A percentile compares a stretch with the other conserved stretches of the same genome.
phyloP scores from a whole-genome alignment of 352 stramenopile genomes.

The Phytophthora idaei region DNA sequence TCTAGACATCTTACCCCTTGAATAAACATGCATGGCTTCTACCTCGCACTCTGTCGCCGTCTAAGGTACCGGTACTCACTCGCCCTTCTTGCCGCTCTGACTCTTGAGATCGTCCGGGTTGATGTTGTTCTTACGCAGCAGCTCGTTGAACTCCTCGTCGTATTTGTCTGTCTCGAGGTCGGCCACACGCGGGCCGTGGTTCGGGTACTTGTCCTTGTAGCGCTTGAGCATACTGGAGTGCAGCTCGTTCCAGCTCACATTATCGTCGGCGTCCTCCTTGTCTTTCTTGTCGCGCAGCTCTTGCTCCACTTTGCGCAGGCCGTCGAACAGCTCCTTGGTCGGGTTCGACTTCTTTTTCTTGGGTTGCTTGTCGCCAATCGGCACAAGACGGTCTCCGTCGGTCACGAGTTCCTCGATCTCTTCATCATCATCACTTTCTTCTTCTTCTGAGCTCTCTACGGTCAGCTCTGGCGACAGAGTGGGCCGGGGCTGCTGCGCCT shows the following conservation, averaged over 20 bases:
- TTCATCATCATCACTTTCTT: constrained; percentile 46
- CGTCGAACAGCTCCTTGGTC: constrained; percentile 74
- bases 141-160: constrained; percentile 86
- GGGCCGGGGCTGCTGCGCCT: constrained; percentile 38
- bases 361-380: constrained; percentile 26
- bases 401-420: constrained; percentile 80
- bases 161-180: constrained; percentile 66
- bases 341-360: constrained; percentile 44
- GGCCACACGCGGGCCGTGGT: constrained; percentile 57
- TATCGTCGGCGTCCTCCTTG: constrained; percentile 45
- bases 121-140: constrained; percentile 83
- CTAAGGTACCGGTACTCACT: constrained; percentile 1
- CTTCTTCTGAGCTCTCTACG: constrained; percentile 51
- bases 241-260: constrained; percentile 85
- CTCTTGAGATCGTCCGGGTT: constrained; percentile 62
- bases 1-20: constrained; percentile 31
- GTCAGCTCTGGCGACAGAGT: constrained; percentile 60
- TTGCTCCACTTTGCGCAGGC: constrained; percentile 74
- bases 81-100: constrained; percentile 34
- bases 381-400: constrained; percentile 56
- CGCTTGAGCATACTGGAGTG: constrained; percentile 70
- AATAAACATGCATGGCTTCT: constrained; percentile 1
- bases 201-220: constrained; percentile 83
- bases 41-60: too few species aligned
- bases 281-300: constrained; percentile 67